Evolutionary conservation across 495 filamentous ascomycete species (phyloP), one percentile per base, ranked within the genome.

Genomic region (Penicillium bovifimosum): DNA sequence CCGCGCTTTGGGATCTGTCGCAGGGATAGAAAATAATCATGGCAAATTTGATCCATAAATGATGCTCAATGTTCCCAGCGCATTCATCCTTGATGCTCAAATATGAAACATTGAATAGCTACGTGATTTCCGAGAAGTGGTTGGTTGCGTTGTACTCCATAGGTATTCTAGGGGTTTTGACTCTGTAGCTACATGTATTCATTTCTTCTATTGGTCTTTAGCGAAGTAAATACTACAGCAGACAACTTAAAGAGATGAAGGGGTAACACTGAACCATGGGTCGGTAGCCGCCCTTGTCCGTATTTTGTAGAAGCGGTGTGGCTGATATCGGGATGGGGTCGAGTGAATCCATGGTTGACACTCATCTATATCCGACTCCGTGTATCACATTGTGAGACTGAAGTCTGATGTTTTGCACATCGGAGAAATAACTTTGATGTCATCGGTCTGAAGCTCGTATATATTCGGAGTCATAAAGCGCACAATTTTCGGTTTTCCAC

Each of bases 241-340:
- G 44, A 62, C 53, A 40, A 61, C 54, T 26, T 18, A 26, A 9
- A 20, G 35, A 53, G 41, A 60, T 54, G 46, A 62, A 63, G 56
- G 61, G 54, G 40, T 50, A 18, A 49, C n/a, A 16, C 24, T 17
- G 57, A 59, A 63, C 62, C 62, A 57, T 61, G 63, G 60, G 26
- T 62, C 56, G 29, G 41, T 20, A 16, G 11, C 40, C 24, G 41
- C 11, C 26, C 27, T 36, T 49, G 16, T 34, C 46, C 34, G 17
- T 35, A 52, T 43, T 33, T 24, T 9, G 9, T 43, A 3, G 35
- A 48, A 13, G 46, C 46, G 46, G 46, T 48, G 46, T 44, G 31
- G 24, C 41, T 40, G 24, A 34, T 18, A 18, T 44, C 41, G 52
- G 48, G 20, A 42, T 40, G 44, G 60, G 20, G 52, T 41, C 38